phyloP scores from a whole-genome alignment of 345 rosid genomes.

The Adansonia digitata region DNA sequence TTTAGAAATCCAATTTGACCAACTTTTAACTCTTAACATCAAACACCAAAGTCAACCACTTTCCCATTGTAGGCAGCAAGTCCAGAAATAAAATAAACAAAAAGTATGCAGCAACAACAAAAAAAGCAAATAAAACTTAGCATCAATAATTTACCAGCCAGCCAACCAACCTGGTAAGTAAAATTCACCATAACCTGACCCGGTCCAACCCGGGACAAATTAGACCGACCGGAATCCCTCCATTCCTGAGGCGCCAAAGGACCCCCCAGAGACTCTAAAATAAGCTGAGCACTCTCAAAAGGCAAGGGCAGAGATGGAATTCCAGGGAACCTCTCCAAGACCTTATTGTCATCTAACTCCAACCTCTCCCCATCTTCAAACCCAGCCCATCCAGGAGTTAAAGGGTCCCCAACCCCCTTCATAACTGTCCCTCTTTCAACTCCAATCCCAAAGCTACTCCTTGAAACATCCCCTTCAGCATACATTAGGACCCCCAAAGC shows the following conservation, averaged over 20 bases:
- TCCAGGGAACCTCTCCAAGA: slow-evolving; percentile 53
- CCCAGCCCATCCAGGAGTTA: slow-evolving; percentile 88
- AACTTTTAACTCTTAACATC: slow-evolving; percentile 5
- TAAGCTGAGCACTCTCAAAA: slow-evolving; percentile 52
- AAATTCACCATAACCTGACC: slow-evolving; percentile 66
- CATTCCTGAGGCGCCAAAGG: slow-evolving; percentile 49
- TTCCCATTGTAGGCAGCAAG: not conserved
- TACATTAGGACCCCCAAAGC: slow-evolving; percentile 75
- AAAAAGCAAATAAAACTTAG: not conserved
- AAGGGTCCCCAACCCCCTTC: slow-evolving; percentile 93
- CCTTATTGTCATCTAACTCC: slow-evolving; percentile 51
- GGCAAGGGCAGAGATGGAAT: slow-evolving; percentile 83
- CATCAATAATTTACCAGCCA: slow-evolving; percentile 5
- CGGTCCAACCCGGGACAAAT: slow-evolving; percentile 53
- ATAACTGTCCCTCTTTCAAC: slow-evolving; percentile 92
- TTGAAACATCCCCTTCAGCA: slow-evolving; percentile 38
- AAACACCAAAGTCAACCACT: slow-evolving; percentile 15
- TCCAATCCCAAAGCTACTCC: slow-evolving; percentile 44
- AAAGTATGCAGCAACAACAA: not conserved
- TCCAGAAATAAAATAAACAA: not conserved
- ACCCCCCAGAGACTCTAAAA: slow-evolving; percentile 64
- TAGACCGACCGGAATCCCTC: slow-evolving; percentile 39
- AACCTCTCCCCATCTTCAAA: slow-evolving; percentile 67
- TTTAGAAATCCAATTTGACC: slow-evolving; percentile 3
- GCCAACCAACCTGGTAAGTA: slow-evolving; percentile 57